Conservation (phyloP, 2,329 filamentous ascomycete genomes). For the Fusarium haematococcum region DNA sequence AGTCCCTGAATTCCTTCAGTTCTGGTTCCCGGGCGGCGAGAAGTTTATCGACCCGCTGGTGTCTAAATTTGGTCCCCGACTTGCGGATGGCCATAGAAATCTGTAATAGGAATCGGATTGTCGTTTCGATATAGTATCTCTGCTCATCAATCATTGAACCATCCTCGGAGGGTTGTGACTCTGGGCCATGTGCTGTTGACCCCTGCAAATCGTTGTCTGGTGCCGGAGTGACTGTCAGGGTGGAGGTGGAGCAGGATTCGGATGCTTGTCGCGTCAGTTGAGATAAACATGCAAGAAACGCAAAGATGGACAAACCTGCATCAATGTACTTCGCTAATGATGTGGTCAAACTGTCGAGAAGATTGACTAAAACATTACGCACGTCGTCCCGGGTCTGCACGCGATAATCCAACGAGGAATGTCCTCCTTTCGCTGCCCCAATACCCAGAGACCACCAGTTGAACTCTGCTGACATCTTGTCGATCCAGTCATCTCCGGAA, state of each 20-base stretch:
- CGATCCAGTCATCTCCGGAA: neutral
- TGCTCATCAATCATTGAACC: neutral
- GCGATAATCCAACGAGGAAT: neutral
- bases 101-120: neutral
- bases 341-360: neutral
- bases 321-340: neutral
- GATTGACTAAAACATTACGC: neutral
- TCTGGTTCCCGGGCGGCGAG: neutral
- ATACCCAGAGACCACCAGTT: constrained; percentile 4
- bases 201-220: neutral
- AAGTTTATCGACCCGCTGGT: neutral
- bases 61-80: neutral
- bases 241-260: neutral
- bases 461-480: constrained; percentile 1
- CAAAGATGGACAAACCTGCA: neutral
- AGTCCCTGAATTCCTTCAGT: neutral
- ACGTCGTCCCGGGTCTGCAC: neutral
- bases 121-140: neutral
- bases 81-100: neutral
- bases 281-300: neutral
- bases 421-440: neutral
- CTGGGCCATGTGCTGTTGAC: neutral
- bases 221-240: neutral
- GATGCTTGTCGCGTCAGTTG: neutral
- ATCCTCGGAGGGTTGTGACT: neutral